Evolutionary conservation across 257 asterid species (phyloP).

Genomic region (Paulownia fortunei): DNA sequence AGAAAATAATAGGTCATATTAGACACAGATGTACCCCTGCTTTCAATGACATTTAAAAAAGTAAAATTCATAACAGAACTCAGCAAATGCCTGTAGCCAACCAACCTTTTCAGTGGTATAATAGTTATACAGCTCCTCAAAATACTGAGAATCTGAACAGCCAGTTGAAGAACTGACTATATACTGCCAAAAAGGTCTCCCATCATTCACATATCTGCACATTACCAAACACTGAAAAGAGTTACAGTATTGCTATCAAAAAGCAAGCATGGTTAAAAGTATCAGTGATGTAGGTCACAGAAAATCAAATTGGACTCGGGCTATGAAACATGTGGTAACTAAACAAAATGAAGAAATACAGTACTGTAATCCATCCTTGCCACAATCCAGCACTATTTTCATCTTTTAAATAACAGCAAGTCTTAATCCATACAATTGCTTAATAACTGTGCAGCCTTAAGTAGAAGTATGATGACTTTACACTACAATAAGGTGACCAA

Average conservation of each 20-base stretch:
- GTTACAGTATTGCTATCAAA: not conserved
- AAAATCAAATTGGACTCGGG: not conserved
- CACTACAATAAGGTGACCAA: too few relatives aligned
- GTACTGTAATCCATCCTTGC: not conserved
- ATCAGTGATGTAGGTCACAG: not conserved
- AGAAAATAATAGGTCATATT: not conserved
- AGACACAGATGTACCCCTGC: not conserved
- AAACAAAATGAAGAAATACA: not conserved
- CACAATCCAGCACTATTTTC: not conserved
- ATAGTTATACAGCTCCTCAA: constrained; percentile 91
- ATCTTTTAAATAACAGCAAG: not conserved
- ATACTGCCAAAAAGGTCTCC: constrained; percentile 96
- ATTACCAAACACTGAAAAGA: constrained; percentile 4
- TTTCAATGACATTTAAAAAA: too few relatives aligned
- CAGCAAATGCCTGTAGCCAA: not conserved
- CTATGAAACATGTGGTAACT: not conserved
- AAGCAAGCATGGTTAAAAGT: constrained; percentile 1
- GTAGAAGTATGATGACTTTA: not conserved
- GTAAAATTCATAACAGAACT: too few relatives aligned
- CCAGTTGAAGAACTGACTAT: constrained; percentile 98
- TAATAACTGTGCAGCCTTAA: not conserved
- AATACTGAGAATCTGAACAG: constrained; percentile 90
- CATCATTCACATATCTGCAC: constrained; percentile 87
- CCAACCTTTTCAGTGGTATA: constrained; percentile 88
- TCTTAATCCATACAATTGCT: not conserved